Conservation (phyloP, 345 rosid genomes). For the Eutrema japonicum region DNA sequence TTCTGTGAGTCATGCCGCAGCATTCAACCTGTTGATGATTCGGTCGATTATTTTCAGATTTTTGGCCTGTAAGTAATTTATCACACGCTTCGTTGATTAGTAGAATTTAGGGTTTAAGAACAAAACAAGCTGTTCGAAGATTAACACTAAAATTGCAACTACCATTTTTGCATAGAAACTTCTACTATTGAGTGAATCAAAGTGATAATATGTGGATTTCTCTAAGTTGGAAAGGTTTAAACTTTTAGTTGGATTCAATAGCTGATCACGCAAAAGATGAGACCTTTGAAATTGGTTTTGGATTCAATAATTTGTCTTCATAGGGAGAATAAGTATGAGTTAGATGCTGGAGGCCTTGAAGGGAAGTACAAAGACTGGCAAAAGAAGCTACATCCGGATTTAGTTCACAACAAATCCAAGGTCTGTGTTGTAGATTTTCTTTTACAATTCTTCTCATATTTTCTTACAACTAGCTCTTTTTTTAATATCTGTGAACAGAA, state of each 20-base stretch:
- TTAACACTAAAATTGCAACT: not conserved
- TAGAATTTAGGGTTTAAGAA: slow-evolving; percentile 1
- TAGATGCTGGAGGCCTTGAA: slow-evolving; percentile 62
- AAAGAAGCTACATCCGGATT: slow-evolving; percentile 94
- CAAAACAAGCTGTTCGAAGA: not conserved
- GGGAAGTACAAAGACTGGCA: slow-evolving; percentile 86
- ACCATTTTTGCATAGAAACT: not conserved
- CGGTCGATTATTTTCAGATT: slow-evolving; percentile 75
- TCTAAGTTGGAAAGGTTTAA: slow-evolving; percentile 7
- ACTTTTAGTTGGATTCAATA: slow-evolving; percentile 17
- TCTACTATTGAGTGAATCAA: not conserved
- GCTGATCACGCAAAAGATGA: slow-evolving; percentile 11
- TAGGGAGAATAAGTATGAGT: slow-evolving; percentile 72
- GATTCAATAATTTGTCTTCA: slow-evolving; percentile 10
- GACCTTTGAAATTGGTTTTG: slow-evolving; percentile 29
- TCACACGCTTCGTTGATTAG: not conserved
- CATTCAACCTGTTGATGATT: slow-evolving; percentile 82
- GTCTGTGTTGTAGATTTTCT: slow-evolving; percentile 41
- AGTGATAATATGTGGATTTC: not conserved
- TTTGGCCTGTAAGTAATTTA: slow-evolving; percentile 69
- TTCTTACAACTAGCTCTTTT: not conserved
- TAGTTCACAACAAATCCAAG: slow-evolving; percentile 92
- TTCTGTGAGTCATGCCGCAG: slow-evolving; percentile 68
- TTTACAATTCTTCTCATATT: not conserved
- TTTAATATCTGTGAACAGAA: slow-evolving; percentile 44